Percentiles rank a stretch among this genome's conserved stretches.
These are phyloP conservation scores for Panaeolus papilionaceus DNA, from an alignment of 768 basidiomycete species.

Conservation along the genomic window DNA sequence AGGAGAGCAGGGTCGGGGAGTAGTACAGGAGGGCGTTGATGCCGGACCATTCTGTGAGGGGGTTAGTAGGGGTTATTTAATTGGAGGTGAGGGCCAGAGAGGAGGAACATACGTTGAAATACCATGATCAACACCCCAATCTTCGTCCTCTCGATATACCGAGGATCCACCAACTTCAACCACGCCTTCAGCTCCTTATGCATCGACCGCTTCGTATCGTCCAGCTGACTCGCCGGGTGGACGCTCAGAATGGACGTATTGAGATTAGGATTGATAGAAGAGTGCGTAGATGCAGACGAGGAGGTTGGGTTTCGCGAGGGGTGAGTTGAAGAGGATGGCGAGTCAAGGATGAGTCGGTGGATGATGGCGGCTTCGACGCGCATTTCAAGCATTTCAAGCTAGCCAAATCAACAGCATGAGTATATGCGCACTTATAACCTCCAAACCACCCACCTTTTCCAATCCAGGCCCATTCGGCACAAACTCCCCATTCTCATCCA, in stretches of 20 bases:
- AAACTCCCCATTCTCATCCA: conserved; percentile 51
- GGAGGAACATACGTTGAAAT: conserved; percentile 70
- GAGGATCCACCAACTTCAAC: conserved; percentile 58
- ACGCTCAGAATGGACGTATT: neutral
- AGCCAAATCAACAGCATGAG: conserved; percentile 11
- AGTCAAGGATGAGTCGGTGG: conserved; percentile 32
- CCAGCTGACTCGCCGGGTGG: neutral
- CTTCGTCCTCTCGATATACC: conserved; percentile 65
- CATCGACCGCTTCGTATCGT: conserved; percentile 27
- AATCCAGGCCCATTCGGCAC: conserved; percentile 1
- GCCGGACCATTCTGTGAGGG: conserved; percentile 78
- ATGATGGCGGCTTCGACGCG: conserved; percentile 66
- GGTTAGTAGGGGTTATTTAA: neutral
- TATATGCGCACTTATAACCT: neutral
- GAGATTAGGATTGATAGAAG: neutral
- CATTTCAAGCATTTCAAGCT: conserved; percentile 84
- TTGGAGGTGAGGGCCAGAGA: neutral
- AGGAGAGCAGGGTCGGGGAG: conserved; percentile 73
- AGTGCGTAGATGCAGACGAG: neutral
- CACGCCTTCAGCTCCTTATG: conserved; percentile 51
- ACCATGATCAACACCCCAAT: conserved; percentile 81
- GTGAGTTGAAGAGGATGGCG: neutral
- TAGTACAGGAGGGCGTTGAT: conserved; percentile 88
- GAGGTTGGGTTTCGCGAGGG: neutral
- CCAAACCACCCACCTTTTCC: neutral